Percentiles rank a stretch among this genome's conserved stretches.
phyloP scores from a whole-genome alignment of 441 rosid species.

The Croton laevigatus region DNA sequence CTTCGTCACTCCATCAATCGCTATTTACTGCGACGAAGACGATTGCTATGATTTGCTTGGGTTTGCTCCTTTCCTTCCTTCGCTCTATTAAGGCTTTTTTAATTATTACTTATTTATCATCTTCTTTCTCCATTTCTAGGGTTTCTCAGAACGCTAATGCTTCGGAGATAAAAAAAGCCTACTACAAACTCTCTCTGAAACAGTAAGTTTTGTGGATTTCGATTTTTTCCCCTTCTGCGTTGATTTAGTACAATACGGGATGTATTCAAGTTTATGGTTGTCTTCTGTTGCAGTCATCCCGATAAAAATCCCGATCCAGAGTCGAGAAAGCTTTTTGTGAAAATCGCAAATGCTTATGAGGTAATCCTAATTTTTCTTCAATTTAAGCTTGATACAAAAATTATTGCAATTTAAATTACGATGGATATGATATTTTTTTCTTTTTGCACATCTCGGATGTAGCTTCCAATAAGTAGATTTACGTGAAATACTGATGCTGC shows the following conservation, averaged over 20 bases:
- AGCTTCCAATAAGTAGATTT: background rate
- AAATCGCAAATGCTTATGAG: constrained; percentile 97
- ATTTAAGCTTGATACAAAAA: background rate
- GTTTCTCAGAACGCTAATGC: constrained; percentile 80
- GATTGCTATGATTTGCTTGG: constrained; percentile 93
- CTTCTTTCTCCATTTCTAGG: constrained; percentile 32
- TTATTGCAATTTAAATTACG: background rate
- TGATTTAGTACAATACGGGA: constrained; percentile 4
- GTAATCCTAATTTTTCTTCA: constrained; percentile 30
- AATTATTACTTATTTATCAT: background rate
- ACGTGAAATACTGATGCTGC: background rate
- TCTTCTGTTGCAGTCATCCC: constrained; percentile 54
- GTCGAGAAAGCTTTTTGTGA: constrained; percentile 79
- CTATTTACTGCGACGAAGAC: constrained; percentile 95
- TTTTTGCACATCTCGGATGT: background rate
- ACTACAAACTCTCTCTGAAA: constrained; percentile 84
- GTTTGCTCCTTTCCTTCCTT: constrained; percentile 31
- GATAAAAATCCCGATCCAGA: constrained; percentile 98
- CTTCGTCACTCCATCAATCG: constrained; percentile 44
- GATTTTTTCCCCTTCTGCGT: constrained; percentile 11
- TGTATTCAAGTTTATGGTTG: constrained; percentile 8
- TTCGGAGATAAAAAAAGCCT: constrained; percentile 92
- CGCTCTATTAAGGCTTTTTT: no score
- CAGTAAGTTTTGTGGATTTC: constrained; percentile 42
- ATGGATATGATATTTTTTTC: background rate